Evolutionary conservation across 192 early-diverging fungal species (phyloP).

Genomic region (Podila verticillata): DNA sequence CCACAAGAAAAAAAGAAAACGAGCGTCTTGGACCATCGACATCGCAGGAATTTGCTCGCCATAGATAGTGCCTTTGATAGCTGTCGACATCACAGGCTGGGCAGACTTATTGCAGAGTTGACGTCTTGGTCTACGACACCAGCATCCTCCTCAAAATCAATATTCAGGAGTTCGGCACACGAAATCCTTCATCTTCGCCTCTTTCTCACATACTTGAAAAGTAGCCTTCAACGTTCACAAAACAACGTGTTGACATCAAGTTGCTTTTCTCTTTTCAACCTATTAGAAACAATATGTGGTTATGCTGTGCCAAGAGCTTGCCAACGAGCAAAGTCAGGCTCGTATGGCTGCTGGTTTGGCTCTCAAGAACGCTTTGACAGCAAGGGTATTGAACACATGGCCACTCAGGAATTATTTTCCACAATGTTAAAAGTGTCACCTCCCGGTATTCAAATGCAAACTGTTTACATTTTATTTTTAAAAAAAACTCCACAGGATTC

Average conservation of each 20-base stretch:
- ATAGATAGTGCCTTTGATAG: too few species aligned
- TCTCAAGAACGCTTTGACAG: constrained; percentile 91
- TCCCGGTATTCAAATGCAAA: background rate
- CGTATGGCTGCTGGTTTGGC: constrained; percentile 88
- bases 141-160: too few species aligned
- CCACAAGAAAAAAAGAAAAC: too few species aligned
- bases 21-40: too few species aligned
- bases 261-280: constrained; percentile 6
- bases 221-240: background rate
- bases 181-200: background rate
- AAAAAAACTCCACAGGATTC: constrained; percentile 52
- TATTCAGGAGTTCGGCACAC: too few species aligned
- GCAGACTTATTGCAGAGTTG: too few species aligned
- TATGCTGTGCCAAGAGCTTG: constrained; percentile 83
- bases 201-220: background rate
- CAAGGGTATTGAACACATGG: constrained; percentile 71
- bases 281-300: constrained; percentile 72
- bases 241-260: background rate
- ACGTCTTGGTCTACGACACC: too few species aligned
- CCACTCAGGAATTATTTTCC: constrained; percentile 4
- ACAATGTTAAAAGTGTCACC: constrained; percentile 3
- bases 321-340: constrained; percentile 73
- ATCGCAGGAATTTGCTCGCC: too few species aligned
- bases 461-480: background rate
- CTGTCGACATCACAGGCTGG: too few species aligned